Evolutionary conservation across 768 basidiomycete genomes (phyloP).

Genomic region (Rhodotorula babjevae): DNA sequence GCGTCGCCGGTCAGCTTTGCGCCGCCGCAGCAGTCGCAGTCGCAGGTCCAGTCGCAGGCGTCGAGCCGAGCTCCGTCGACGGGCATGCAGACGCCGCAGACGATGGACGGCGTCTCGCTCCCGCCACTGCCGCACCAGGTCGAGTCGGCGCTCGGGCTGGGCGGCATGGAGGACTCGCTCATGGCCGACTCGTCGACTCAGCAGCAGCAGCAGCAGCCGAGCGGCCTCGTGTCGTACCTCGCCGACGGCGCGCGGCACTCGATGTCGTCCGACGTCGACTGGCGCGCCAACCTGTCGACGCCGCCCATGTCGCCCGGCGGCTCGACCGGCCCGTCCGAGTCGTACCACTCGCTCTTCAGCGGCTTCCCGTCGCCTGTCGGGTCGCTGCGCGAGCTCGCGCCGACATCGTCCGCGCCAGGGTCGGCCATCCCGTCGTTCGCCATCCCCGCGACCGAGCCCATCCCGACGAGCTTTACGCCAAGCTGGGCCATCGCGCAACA

Average conservation of each 20-base stretch:
- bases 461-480: conserved; percentile 15
- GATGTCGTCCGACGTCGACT: conserved; percentile 18
- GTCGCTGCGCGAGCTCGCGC: neutral
- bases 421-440: conserved; percentile 18
- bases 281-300: conserved; percentile 14
- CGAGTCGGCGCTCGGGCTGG: conserved; percentile 19
- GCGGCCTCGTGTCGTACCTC: neutral
- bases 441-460: conserved; percentile 28
- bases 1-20: neutral
- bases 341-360: conserved; percentile 21
- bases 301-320: conserved; percentile 28
- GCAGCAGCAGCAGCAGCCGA: neutral
- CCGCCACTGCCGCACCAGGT: neutral
- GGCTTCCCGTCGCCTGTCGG: conserved; percentile 16
- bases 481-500: conserved; percentile 24
- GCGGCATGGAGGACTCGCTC: conserved; percentile 6
- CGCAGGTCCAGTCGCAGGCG: neutral
- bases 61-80: neutral
- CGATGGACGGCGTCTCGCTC: neutral
- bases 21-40: neutral
- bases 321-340: conserved; percentile 25
- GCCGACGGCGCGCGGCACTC: neutral
- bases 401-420: neutral
- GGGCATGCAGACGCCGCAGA: neutral
- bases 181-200: neutral